Conservation (phyloP, 306 rosid genomes). For the Amphicarpaea edgeworthii region DNA sequence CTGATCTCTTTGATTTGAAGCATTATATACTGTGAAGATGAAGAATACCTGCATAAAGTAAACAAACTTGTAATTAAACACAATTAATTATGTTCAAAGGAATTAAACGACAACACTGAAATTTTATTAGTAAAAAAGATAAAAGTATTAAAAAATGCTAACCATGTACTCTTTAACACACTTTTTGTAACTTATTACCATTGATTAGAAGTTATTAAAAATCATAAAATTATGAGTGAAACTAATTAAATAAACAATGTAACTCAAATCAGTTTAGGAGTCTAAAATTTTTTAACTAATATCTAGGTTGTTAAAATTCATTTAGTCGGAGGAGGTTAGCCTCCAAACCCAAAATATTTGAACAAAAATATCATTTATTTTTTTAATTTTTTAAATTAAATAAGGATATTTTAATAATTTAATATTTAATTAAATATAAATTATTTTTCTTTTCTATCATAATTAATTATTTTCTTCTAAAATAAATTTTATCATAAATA, state of each 20-base stretch:
- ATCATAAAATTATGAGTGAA: background rate
- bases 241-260: background rate
- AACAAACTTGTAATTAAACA: constrained; percentile 25
- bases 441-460: no score
- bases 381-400: no score
- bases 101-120: constrained; percentile 1
- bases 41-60: constrained; percentile 62
- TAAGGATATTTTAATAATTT: no score
- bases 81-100: background rate
- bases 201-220: background rate
- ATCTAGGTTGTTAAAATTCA: no score
- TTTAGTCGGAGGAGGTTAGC: no score
- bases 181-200: background rate
- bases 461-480: no score
- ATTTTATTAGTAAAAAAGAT: background rate
- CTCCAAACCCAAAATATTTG: no score
- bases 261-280: background rate
- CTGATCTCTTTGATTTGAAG: constrained; percentile 70
- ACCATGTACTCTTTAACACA: background rate
- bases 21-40: constrained; percentile 70
- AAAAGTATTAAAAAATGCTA: background rate
- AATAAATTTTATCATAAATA: no score
- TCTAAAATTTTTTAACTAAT: background rate
- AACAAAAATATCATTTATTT: no score
- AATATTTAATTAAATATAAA: no score